A percentile compares a stretch with the other conserved stretches of the same genome.
Conservation (phyloP, 441 rosid genomes). For the Populus hybrid region DNA sequence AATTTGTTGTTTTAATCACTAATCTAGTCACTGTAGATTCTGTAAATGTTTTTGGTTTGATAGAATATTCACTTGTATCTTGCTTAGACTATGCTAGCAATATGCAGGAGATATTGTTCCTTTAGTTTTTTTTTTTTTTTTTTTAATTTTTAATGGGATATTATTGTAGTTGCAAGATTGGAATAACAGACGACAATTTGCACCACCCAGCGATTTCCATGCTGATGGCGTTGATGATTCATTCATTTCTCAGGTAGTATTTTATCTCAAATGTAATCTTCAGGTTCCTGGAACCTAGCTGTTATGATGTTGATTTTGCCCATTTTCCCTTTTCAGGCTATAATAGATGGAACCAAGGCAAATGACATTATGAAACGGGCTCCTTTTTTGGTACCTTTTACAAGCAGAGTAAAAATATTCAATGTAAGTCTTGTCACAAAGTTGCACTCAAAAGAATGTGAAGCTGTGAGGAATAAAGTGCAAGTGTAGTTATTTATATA, state of each 20-base stretch:
- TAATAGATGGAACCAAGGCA: constrained; percentile 80
- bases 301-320: constrained; percentile 22
- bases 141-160: constrained; percentile 17
- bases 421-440: constrained; percentile 56
- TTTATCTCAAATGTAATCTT: constrained; percentile 22
- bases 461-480: neutral
- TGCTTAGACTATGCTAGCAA: constrained; percentile 3
- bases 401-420: constrained; percentile 94
- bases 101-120: constrained; percentile 13
- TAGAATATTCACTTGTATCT: neutral
- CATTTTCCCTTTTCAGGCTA: constrained; percentile 54
- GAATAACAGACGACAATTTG: constrained; percentile 85
- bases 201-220: constrained; percentile 83
- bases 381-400: constrained; percentile 95
- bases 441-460: neutral
- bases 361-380: constrained; percentile 93
- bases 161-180: constrained; percentile 87
- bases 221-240: constrained; percentile 87
- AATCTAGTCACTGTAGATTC: neutral
- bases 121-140: neutral
- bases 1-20: neutral
- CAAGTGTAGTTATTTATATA: constrained; percentile 5
- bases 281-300: neutral
- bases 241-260: constrained; percentile 87
- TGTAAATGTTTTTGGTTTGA: neutral